Conservation (phyloP, 176 grass and related monocot genomes). For the Rhynchospora pubera region DNA sequence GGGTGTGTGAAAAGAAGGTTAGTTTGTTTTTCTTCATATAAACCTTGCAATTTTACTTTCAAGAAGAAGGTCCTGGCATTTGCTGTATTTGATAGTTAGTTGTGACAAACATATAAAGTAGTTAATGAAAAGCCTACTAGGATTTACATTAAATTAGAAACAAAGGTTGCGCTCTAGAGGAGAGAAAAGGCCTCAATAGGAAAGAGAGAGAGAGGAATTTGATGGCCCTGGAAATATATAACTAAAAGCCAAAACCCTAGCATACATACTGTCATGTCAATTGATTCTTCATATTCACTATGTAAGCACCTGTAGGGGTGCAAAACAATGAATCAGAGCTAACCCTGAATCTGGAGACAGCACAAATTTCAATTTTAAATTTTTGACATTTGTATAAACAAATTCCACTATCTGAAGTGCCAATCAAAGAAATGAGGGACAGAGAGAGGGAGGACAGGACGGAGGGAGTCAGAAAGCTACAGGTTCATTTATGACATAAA, state of each 20-base stretch:
- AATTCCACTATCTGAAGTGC: neutral
- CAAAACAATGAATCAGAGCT: neutral
- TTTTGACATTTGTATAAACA: neutral
- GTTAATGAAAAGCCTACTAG: neutral
- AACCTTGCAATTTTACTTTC: neutral
- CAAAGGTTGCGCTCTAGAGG: neutral
- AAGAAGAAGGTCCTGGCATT: neutral
- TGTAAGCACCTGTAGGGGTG: neutral
- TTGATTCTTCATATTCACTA: neutral
- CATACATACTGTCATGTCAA: neutral
- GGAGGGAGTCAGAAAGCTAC: neutral
- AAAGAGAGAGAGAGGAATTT: neutral
- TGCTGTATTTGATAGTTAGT: neutral
- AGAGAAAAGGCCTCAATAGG: neutral
- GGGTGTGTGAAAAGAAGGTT: constrained; percentile 41
- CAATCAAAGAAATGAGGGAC: neutral
- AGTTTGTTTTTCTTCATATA: constrained; percentile 14
- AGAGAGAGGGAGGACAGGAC: neutral
- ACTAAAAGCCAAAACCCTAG: neutral
- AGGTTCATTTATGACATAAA: neutral
- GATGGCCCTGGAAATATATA: neutral
- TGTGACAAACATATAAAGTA: neutral
- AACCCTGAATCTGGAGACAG: neutral
- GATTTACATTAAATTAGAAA: neutral
- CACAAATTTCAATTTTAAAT: neutral